Evolutionary conservation across 2,329 filamentous ascomycete species (phyloP).

Genomic region (Alternaria burnsii): DNA sequence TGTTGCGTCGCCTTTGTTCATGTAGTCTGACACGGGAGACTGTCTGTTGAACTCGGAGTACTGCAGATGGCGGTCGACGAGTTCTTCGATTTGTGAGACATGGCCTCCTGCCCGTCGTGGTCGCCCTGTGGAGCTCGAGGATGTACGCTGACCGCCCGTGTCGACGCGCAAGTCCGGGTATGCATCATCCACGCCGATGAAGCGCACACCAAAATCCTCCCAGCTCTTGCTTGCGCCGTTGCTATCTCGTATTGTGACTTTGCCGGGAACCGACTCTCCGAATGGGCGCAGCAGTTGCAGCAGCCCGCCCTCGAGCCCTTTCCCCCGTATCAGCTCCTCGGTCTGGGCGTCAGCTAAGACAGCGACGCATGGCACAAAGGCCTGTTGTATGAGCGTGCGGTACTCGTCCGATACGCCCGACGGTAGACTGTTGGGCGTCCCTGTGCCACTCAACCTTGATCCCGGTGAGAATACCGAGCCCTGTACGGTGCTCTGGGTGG

Average conservation of each 20-base stretch:
- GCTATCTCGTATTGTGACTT: slow-evolving; percentile 90
- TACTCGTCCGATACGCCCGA: slow-evolving; percentile 63
- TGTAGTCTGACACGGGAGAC: slow-evolving; percentile 52
- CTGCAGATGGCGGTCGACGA: slow-evolving; percentile 80
- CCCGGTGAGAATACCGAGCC: slow-evolving; percentile 58
- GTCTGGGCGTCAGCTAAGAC: slow-evolving; percentile 89
- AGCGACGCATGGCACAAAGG: slow-evolving; percentile 88
- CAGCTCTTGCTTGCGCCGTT: slow-evolving; percentile 81
- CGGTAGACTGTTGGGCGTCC: slow-evolving; percentile 49
- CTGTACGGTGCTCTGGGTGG: slow-evolving; percentile 44
- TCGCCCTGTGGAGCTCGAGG: slow-evolving; percentile 38
- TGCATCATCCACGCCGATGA: slow-evolving; percentile 73
- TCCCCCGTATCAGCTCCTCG: slow-evolving; percentile 78
- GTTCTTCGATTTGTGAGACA: slow-evolving; percentile 77
- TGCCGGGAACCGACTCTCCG: slow-evolving; percentile 86
- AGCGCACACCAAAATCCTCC: slow-evolving; percentile 91
- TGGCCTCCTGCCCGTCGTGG: slow-evolving; percentile 58
- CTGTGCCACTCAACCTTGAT: slow-evolving; percentile 44
- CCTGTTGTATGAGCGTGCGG: slow-evolving; percentile 74
- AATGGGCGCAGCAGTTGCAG: slow-evolving; percentile 89
- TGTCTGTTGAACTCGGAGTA: slow-evolving; percentile 70
- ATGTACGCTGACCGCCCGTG: slow-evolving; percentile 32
- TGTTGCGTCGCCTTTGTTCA: slow-evolving; percentile 46
- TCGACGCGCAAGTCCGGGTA: slow-evolving; percentile 51
- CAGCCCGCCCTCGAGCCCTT: slow-evolving; percentile 84